Base-by-base conservation (phyloP, 2,329 filamentous ascomycete species). In the Fusarium hostae region DNA sequence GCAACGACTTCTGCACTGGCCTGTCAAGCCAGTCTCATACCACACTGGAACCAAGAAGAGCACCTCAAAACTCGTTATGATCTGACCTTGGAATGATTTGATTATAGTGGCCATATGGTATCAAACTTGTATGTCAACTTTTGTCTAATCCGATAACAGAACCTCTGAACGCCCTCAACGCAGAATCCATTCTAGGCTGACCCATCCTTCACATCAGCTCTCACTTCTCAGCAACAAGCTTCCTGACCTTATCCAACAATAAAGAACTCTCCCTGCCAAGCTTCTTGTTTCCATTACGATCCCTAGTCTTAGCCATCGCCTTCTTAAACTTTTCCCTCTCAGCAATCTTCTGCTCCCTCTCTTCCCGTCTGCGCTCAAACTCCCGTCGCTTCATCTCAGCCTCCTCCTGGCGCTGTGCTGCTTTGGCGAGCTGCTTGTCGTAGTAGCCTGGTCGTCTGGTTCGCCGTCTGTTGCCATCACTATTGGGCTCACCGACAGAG, bases 251-350 rank as follows among this genome's bases (percentile, higher is more conserved):
- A 77, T 94, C 92, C 61, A 97, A 83, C 75, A 97, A 76, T 40
- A 95, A 86, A 37, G 87, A 87, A 75, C 94, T 95, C 84, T 97
- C 94, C 67, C 93, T 87, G 3, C 94, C 94, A 51, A 97, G 81
- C 82, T 94, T 95, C 80, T 92, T 88, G 82, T 92, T 91, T 15
- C 93, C 93, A 78, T 92, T 88, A 32, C 90, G 90, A 79, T 92
- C 89, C 39, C 91, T 89, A 56, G 95, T 94, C 79, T 91, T 92
- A 71, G 92, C 91, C 80, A 94, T 89, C 70, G 91, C 89, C 74
- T 88, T 89, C 66, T 89, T 87, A 76, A 91, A 88, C 66, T 85
- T 85, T 73, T 90, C 86, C 16, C 91, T 89, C 75, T 91, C 89
- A 54, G 92, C 91, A 6, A 88, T 83, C 68, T 89, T 88, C 72